A percentile compares a stretch with the other conserved stretches of the same genome.
phyloP scores from a whole-genome alignment of 2,329 filamentous ascomycete species.

The Ascochyta fabae region DNA sequence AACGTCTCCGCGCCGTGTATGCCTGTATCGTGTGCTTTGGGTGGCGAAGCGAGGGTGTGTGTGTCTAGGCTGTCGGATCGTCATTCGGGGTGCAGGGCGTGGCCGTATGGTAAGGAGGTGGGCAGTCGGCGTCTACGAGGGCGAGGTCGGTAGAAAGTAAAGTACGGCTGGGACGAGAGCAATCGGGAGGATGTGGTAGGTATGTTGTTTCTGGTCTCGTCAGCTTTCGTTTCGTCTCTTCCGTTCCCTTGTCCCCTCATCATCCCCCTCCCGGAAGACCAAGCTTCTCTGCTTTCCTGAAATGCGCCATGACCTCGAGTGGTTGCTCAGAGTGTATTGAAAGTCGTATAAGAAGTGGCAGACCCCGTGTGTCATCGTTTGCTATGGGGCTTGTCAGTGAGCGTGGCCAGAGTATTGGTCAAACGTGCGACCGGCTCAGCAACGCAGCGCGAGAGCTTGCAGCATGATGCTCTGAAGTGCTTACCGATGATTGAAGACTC shows the following conservation, averaged over 20 bases:
- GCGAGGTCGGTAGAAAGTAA: not conserved
- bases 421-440: not conserved
- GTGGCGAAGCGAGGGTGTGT: slow-evolving; percentile 17
- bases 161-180: not conserved
- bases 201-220: not conserved
- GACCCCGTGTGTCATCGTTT: not conserved
- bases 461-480: not conserved
- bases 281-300: not conserved
- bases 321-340: too few relatives aligned
- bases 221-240: not conserved
- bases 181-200: not conserved
- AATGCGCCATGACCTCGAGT: too few relatives aligned
- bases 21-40: slow-evolving; percentile 7
- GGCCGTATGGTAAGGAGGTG: not conserved
- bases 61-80: not conserved
- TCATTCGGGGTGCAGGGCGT: not conserved
- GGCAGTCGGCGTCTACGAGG: not conserved
- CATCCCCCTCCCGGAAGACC: not conserved
- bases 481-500: not conserved
- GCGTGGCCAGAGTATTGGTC: not conserved
- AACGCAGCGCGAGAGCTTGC: not conserved
- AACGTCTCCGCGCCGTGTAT: slow-evolving; percentile 27
- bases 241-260: not conserved
- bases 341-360: too few relatives aligned
- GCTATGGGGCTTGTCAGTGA: not conserved